Evolutionary conservation across 2,329 filamentous ascomycete genomes (phyloP).

Genomic region (Stachybotrys echinatus): DNA sequence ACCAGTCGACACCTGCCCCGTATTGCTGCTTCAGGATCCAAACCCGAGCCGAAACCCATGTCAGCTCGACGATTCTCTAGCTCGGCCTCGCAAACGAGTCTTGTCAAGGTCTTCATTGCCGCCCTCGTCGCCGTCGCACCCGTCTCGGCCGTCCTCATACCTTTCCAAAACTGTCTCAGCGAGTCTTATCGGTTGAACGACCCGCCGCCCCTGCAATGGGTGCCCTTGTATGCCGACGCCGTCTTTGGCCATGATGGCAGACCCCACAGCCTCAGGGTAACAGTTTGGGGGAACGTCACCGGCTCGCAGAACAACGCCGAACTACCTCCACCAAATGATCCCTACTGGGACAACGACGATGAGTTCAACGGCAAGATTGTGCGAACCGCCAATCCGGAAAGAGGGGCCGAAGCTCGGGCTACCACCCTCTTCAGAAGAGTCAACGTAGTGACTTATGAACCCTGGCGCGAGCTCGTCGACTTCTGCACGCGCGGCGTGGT

Average conservation of each 20-base stretch:
- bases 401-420: constrained; percentile 43
- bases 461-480: constrained; percentile 47
- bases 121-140: constrained; percentile 33
- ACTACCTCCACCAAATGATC: constrained; percentile 55
- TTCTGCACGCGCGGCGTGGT: constrained; percentile 62
- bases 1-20: no score
- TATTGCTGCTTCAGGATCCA: no score
- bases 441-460: constrained; percentile 72
- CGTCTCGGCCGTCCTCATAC: constrained; percentile 59
- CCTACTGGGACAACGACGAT: constrained; percentile 57
- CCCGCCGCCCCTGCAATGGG: constrained; percentile 69
- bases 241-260: constrained; percentile 59
- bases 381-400: constrained; percentile 46
- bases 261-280: constrained; percentile 66
- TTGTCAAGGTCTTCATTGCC: constrained; percentile 32
- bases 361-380: constrained; percentile 71
- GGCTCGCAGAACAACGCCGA: constrained; percentile 56
- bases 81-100: constrained; percentile 8
- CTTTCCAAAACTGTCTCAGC: constrained; percentile 80
- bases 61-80: constrained; percentile 9
- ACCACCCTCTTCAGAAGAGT: constrained; percentile 71
- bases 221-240: constrained; percentile 69
- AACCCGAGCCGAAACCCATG: no score
- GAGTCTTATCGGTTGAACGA: constrained; percentile 50
- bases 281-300: constrained; percentile 86